Base-by-base conservation (phyloP, 2,329 filamentous ascomycete genomes). In the Penicillium decumbens region DNA sequence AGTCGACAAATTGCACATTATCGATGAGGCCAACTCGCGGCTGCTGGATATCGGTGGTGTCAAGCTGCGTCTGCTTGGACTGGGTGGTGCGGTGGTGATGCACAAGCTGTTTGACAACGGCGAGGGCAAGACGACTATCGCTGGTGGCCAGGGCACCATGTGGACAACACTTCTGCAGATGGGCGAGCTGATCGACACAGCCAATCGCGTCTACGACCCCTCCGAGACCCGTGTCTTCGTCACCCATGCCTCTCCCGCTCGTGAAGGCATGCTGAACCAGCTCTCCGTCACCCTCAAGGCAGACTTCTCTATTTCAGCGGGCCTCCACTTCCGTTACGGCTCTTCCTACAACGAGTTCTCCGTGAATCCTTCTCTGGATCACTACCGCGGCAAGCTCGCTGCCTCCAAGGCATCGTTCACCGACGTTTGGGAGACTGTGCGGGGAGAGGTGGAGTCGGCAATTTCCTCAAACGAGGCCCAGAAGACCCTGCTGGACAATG, bases 311-410 rank as follows among this genome's bases (percentile, higher is more conserved):
- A 86, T 98, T 65, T 98, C 93, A 9, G 93, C 93, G 43, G 93
- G 93, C 63, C 84, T 98, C 25, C 93, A 98, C 74, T 98, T 98
- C 84, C 83, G 93, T 58, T 98, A 98, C 62, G 93, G 95, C 57
- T 97, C 92, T 72, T 98, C 95, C 1, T 98, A 98, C 80, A 98
- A 98, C 73, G 95, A 98, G 71, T 98, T 98, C 75, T 96, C 91
- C 57, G 93, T 98, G 66, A 98, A 98, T 71, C 95, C 93, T 2
- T 96, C 92, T 0, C 79, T 98, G 47, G 93, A 98, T 64, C 93
- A 98, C 74, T 98, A 98, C 73, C 89, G 95, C 51, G 95, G 93
- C 67, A 98, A 98, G 79, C 84, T 98, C 47, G 92, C 93, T 44
- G 93, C 93, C 10, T 97, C 92, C 43, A 97, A 96, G 74, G 92